phyloP scores from a whole-genome alignment of 2,329 filamentous ascomycete species.

The Plenodomus biglobosus region DNA sequence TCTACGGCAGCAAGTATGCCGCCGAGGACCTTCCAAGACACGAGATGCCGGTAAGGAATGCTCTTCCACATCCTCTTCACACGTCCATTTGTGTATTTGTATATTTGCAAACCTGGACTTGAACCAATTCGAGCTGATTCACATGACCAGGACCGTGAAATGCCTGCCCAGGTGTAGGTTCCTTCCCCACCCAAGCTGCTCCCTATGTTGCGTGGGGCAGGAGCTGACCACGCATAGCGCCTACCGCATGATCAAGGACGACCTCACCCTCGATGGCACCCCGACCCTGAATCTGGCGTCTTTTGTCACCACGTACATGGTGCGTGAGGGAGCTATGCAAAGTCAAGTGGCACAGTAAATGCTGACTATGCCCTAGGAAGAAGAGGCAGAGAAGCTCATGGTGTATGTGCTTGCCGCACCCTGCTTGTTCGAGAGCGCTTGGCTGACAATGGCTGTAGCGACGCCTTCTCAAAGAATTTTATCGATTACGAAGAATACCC shows the following conservation, averaged over 20 bases:
- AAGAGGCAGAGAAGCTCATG: slow-evolving; percentile 96
- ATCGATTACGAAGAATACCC: slow-evolving; percentile 56
- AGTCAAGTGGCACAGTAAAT: neutral
- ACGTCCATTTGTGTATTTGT: too few relatives aligned
- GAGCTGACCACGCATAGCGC: slow-evolving; percentile 50
- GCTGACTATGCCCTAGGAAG: slow-evolving; percentile 60
- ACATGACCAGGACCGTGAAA: slow-evolving; percentile 56
- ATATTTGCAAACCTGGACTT: too few relatives aligned
- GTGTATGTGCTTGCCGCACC: slow-evolving; percentile 54
- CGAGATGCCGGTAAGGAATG: slow-evolving; percentile 74
- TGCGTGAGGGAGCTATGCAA: slow-evolving; percentile 44
- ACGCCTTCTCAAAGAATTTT: slow-evolving; percentile 93
- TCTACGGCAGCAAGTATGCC: slow-evolving; percentile 87
- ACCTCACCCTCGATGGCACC: slow-evolving; percentile 82
- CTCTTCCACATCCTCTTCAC: neutral
- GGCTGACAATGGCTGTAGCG: slow-evolving; percentile 41
- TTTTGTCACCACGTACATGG: slow-evolving; percentile 97
- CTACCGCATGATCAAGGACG: slow-evolving; percentile 92
- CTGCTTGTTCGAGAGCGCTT: neutral
- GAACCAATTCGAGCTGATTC: too few relatives aligned
- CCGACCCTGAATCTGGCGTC: slow-evolving; percentile 69
- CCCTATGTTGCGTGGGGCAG: neutral
- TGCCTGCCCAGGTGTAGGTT: slow-evolving; percentile 74
- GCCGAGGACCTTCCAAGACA: slow-evolving; percentile 75
- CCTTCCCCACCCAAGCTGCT: neutral